A percentile compares a stretch with the other conserved stretches of the same genome.
Conservation (phyloP, 495 filamentous ascomycete species). For the Hypoxylon crocopeplum region DNA sequence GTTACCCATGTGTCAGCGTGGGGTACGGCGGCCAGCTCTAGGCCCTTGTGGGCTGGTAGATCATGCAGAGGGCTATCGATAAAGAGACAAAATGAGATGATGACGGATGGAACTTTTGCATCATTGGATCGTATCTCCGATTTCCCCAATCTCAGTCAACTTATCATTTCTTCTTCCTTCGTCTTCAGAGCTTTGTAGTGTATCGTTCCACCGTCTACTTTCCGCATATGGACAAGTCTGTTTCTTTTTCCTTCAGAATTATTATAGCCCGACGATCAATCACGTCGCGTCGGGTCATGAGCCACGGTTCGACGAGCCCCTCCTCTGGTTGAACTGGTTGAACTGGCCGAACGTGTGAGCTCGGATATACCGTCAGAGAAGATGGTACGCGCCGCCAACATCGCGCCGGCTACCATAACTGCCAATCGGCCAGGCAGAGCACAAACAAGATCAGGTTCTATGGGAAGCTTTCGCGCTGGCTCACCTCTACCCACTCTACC, state of each 20-base stretch:
- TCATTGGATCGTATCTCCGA: slow-evolving; percentile 32
- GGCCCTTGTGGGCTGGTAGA: too few species aligned
- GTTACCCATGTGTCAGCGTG: too few species aligned
- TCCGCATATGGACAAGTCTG: slow-evolving; percentile 8
- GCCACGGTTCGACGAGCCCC: background rate
- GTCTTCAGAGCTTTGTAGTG: background rate
- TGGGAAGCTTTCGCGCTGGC: slow-evolving; percentile 58
- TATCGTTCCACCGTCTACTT: background rate
- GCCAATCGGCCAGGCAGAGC: slow-evolving; percentile 29
- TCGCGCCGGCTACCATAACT: slow-evolving; percentile 37
- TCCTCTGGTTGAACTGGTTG: slow-evolving; percentile 10
- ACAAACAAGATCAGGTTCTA: slow-evolving; percentile 33
- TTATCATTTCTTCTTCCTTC: background rate
- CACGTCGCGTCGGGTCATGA: slow-evolving; percentile 14
- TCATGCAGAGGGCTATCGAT: slow-evolving; percentile 13
- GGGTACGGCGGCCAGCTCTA: background rate
- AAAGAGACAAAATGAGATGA: slow-evolving; percentile 18
- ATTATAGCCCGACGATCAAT: slow-evolving; percentile 1
- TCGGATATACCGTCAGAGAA: slow-evolving; percentile 26
- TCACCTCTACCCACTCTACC: slow-evolving; percentile 47
- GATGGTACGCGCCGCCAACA: slow-evolving; percentile 47
- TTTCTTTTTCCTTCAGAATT: background rate
- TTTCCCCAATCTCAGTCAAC: slow-evolving; percentile 23
- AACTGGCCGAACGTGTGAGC: slow-evolving; percentile 1
- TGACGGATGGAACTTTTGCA: slow-evolving; percentile 17